phyloP scores from a whole-genome alignment of 306 rosid genomes.

The Ochetophila trinervis region DNA sequence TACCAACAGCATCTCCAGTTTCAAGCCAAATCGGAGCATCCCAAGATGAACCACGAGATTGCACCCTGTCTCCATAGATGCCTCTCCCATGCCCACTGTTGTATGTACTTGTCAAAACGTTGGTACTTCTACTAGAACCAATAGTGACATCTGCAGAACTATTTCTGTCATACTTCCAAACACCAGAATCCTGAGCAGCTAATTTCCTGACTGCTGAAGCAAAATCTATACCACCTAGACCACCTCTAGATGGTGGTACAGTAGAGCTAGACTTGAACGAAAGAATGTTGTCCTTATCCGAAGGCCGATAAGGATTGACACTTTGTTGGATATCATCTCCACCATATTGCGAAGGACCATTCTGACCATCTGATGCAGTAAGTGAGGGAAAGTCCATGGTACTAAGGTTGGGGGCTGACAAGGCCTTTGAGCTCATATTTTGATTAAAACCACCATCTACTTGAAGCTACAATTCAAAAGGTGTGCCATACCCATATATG shows the following conservation, averaged over 20 bases:
- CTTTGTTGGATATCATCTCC: constrained; percentile 72
- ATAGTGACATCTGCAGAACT: constrained; percentile 66
- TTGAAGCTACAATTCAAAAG: constrained; percentile 68
- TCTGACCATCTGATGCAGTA: constrained; percentile 49
- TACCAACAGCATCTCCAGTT: constrained; percentile 97
- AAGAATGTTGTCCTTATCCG: constrained; percentile 68
- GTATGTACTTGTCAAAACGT: constrained; percentile 56
- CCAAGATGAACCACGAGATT: constrained; percentile 66
- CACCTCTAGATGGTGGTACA: constrained; percentile 70
- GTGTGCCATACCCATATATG: constrained; percentile 15
- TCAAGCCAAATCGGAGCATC: constrained; percentile 92
- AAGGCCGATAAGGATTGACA: constrained; percentile 48
- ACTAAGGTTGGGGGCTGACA: constrained; percentile 69
- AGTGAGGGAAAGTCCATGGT: constrained; percentile 90
- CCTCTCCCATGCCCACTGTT: constrained; percentile 66
- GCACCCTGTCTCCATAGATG: constrained; percentile 58
- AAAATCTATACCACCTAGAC: constrained; percentile 65
- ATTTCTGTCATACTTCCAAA: constrained; percentile 79
- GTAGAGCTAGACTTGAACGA: constrained; percentile 72
- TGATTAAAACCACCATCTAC: constrained; percentile 75
- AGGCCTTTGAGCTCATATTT: constrained; percentile 64
- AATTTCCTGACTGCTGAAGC: constrained; percentile 95
- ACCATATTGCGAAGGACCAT: constrained; percentile 48
- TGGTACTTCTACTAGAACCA: constrained; percentile 81
- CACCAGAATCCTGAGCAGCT: constrained; percentile 88